Percentiles rank a stretch among this genome's conserved stretches.
Conservation (phyloP, 2,329 filamentous ascomycete species). For the Colletotrichum viniferum region DNA sequence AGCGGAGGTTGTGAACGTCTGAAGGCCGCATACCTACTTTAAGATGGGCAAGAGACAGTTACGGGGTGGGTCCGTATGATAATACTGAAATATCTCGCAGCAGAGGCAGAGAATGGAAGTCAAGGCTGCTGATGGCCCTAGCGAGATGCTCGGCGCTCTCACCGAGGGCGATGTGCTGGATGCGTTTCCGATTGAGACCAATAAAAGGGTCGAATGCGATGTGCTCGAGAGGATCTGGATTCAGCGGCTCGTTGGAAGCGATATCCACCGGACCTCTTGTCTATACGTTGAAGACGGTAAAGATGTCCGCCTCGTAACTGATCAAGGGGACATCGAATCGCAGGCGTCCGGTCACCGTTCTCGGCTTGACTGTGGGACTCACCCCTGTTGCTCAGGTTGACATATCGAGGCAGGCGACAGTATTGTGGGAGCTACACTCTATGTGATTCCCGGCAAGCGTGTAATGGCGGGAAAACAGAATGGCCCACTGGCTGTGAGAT, state of each 20-base stretch:
- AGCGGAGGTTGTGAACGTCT: not conserved
- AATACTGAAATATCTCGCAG: not conserved
- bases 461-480: not conserved
- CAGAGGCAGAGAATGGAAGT: not conserved
- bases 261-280: not conserved
- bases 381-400: not conserved
- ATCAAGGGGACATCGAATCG: not conserved
- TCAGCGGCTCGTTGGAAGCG: not conserved
- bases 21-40: not conserved
- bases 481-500: not conserved
- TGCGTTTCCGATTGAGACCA: not conserved
- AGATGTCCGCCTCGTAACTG: not conserved
- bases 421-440: not conserved
- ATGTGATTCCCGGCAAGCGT: not conserved
- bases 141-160: not conserved
- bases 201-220: not conserved
- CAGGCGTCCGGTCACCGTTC: not conserved
- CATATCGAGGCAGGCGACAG: not conserved
- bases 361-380: not conserved
- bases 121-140: not conserved
- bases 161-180: not conserved
- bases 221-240: not conserved
- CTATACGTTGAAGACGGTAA: not conserved
- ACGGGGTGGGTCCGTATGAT: not conserved
- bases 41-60: not conserved